Conservation (phyloP, 176 grass and related monocot species). For the Hordeum vulgare region DNA sequence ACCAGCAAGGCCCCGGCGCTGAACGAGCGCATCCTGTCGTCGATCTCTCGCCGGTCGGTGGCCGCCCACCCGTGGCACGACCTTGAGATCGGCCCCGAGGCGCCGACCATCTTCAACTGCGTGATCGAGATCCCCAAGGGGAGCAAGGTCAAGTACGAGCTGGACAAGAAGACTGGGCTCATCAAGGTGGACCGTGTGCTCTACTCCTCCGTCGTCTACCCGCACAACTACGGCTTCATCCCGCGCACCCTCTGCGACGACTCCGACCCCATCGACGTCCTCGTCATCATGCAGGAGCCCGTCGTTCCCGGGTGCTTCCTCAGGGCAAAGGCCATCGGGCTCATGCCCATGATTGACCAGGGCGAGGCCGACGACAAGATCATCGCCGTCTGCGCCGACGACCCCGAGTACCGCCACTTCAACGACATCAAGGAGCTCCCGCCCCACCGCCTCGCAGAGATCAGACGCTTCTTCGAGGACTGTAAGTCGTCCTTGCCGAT, state of each 20-base stretch:
- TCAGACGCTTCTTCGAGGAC: not conserved
- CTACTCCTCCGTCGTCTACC: slow-evolving; percentile 95
- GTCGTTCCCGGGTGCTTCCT: slow-evolving; percentile 64
- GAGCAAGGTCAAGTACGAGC: slow-evolving; percentile 94
- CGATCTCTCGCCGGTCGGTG: slow-evolving; percentile 62
- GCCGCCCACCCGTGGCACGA: slow-evolving; percentile 98
- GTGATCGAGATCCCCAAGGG: slow-evolving; percentile 87
- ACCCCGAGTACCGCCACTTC: slow-evolving; percentile 8
- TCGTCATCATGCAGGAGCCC: slow-evolving; percentile 97
- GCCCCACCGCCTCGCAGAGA: not conserved
- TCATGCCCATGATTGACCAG: slow-evolving; percentile 61
- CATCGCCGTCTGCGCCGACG: slow-evolving; percentile 2
- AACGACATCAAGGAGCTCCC: slow-evolving; percentile 1
- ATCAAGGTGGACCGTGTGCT: slow-evolving; percentile 97
- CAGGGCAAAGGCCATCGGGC: slow-evolving; percentile 57
- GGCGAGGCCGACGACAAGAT: slow-evolving; percentile 2
- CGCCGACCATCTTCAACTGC: slow-evolving; percentile 83
- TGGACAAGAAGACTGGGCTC: slow-evolving; percentile 95
- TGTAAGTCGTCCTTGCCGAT: no score
- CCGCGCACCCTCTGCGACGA: slow-evolving; percentile 93
- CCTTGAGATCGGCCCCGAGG: slow-evolving; percentile 78
- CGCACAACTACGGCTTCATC: slow-evolving; percentile 96
- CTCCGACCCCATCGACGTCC: slow-evolving; percentile 79
- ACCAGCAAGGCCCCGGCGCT: slow-evolving; percentile 34
- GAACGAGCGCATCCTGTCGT: slow-evolving; percentile 77